A percentile compares a stretch with the other conserved stretches of the same genome.
Evolutionary conservation across 176 grass and related monocot genomes (phyloP).

Genomic region (Triticum aestivum): DNA sequence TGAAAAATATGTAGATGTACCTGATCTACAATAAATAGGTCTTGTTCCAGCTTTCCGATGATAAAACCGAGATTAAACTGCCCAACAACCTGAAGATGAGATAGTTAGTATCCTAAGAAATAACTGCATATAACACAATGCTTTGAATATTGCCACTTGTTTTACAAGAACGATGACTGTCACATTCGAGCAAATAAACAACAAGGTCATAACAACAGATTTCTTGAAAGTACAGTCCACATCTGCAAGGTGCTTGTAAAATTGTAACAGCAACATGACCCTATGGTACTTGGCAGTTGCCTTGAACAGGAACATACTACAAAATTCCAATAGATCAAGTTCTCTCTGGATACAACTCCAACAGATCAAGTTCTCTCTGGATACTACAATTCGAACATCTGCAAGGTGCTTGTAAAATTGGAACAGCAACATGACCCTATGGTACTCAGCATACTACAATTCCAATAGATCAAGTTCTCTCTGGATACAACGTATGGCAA

Average conservation of each 20-base stretch:
- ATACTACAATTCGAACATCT: conserved; percentile 9
- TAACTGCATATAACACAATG: not conserved
- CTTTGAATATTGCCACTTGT: not conserved
- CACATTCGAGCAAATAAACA: conserved; percentile 28
- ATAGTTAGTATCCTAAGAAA: conserved; percentile 24
- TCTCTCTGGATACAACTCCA: not conserved
- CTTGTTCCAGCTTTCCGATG: conserved; percentile 81
- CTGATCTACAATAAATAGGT: conserved; percentile 99
- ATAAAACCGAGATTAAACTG: conserved; percentile 99
- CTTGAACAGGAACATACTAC: conserved; percentile 4
- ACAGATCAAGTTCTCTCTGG: not conserved
- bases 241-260: conserved; percentile 14
- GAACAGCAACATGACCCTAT: conserved; percentile 7
- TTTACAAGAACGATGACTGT: conserved; percentile 20
- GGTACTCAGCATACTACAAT: conserved; percentile 15
- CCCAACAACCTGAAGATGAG: conserved; percentile 73
- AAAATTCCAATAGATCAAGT: conserved; percentile 1
- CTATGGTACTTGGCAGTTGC: conserved; percentile 12
- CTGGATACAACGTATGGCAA: not conserved
- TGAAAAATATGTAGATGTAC: conserved; percentile 41
- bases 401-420: conserved; percentile 9
- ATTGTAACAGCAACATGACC: not conserved
- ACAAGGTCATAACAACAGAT: not conserved
- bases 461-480: not conserved
- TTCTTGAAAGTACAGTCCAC: not conserved